Percentiles rank a stretch among this genome's conserved stretches.
phyloP scores from a whole-genome alignment of 148 eudicot genomes.

The Cornus suecica region DNA sequence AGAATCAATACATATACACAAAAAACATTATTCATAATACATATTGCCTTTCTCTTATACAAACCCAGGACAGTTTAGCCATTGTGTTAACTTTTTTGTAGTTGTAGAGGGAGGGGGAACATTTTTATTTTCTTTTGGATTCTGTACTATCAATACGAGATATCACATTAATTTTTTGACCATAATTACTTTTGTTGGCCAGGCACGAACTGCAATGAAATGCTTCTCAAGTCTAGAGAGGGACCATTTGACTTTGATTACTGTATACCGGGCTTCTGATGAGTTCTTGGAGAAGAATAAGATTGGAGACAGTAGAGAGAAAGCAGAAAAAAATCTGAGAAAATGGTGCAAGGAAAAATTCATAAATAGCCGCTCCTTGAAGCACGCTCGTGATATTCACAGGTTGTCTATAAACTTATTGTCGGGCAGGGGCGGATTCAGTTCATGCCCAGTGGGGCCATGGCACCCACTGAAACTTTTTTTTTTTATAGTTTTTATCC shows the following conservation, averaged over 20 bases:
- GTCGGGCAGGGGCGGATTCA: no score
- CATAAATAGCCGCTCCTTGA: slow-evolving; percentile 73
- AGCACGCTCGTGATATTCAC: slow-evolving; percentile 90
- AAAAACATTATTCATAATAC: no score
- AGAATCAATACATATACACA: no score
- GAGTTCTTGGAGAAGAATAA: slow-evolving; percentile 69
- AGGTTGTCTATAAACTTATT: slow-evolving; percentile 37
- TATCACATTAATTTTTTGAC: not conserved
- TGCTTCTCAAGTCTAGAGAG: slow-evolving; percentile 79
- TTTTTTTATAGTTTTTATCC: no score
- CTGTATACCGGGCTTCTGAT: slow-evolving; percentile 63
- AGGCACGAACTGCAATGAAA: slow-evolving; percentile 67
- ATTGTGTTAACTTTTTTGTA: no score
- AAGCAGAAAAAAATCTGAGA: slow-evolving; percentile 57
- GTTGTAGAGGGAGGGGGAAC: no score
- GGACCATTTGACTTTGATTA: slow-evolving; percentile 80
- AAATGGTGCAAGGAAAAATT: slow-evolving; percentile 94
- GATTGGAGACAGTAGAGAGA: slow-evolving; percentile 44
- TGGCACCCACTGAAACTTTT: no score
- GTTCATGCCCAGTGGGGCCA: no score
- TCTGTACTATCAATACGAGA: not conserved
- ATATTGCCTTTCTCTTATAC: no score
- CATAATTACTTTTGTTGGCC: slow-evolving; percentile 20
- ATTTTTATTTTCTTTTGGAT: no score
- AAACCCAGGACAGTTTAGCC: no score